Evolutionary conservation across 2,329 filamentous ascomycete genomes (phyloP).

Genomic region (Colletotrichum sp.): DNA sequence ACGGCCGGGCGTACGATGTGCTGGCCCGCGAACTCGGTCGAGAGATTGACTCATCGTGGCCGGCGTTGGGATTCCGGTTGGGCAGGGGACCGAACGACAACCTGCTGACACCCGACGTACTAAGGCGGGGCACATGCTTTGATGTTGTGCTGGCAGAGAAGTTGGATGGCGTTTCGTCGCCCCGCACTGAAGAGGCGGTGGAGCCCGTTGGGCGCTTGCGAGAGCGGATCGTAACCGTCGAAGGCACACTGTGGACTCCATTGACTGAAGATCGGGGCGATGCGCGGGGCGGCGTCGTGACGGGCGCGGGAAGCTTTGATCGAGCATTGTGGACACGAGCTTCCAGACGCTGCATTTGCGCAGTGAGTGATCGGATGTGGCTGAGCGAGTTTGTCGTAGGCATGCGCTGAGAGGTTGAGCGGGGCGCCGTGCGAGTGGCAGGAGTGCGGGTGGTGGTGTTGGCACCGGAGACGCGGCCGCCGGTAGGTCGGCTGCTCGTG

Average conservation of each 20-base stretch:
- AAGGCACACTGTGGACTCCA: constrained; percentile 49
- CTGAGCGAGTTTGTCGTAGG: constrained; percentile 76
- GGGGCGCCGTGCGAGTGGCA: constrained; percentile 58
- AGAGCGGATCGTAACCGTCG: constrained; percentile 69
- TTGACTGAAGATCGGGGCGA: constrained; percentile 69
- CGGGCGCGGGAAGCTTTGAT: constrained; percentile 87
- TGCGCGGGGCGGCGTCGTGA: constrained; percentile 76
- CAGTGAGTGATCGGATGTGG: constrained; percentile 92
- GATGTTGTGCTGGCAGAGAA: constrained; percentile 39
- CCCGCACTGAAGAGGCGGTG: constrained; percentile 49
- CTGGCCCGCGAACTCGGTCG: constrained; percentile 79
- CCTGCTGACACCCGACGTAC: constrained; percentile 66
- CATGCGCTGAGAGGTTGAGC: constrained; percentile 52
- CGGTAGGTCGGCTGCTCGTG: constrained; percentile 33
- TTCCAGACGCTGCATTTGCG: constrained; percentile 96
- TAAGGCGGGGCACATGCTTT: constrained; percentile 63
- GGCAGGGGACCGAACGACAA: constrained; percentile 69
- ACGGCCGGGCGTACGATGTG: constrained; percentile 58
- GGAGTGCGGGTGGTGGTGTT: constrained; percentile 50
- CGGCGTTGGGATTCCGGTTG: constrained; percentile 55
- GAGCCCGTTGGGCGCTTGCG: constrained; percentile 71
- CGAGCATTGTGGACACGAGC: constrained; percentile 89
- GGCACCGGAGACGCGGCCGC: constrained; percentile 45
- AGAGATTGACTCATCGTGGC: constrained; percentile 50
- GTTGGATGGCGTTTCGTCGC: constrained; percentile 47